A percentile compares a stretch with the other conserved stretches of the same genome.
Evolutionary conservation across 2,329 filamentous ascomycete genomes (phyloP).

Genomic region (Penicillium hesseltinei): DNA sequence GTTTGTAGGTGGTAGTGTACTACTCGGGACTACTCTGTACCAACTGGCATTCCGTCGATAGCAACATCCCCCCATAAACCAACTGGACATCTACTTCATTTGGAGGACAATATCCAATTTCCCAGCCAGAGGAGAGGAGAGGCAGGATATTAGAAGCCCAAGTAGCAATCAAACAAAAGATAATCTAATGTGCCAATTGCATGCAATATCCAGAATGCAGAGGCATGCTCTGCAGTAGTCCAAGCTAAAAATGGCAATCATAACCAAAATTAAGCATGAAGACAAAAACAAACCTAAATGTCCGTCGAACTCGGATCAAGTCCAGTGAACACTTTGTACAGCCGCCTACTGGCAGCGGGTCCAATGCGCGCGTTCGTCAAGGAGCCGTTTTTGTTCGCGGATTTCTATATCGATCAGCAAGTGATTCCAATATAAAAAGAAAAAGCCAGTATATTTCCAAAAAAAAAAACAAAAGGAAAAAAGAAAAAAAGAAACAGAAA

Average conservation of each 20-base stretch:
- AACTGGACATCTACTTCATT: not conserved
- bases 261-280: not conserved
- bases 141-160: not conserved
- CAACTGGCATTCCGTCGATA: not conserved
- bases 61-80: not conserved
- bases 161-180: not conserved
- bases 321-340: slow-evolving; percentile 52
- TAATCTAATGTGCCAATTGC: not conserved
- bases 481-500: not conserved
- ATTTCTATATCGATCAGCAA: slow-evolving; percentile 38
- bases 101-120: not conserved
- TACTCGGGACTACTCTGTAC: not conserved
- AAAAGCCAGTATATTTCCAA: not conserved
- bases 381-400: slow-evolving; percentile 48
- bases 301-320: slow-evolving; percentile 47
- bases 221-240: not conserved
- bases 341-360: slow-evolving; percentile 47
- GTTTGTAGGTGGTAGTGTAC: not conserved
- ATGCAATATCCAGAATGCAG: not conserved
- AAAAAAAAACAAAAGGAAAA: too few species aligned
- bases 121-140: not conserved
- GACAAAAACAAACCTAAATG: slow-evolving; percentile 26
- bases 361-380: slow-evolving; percentile 47
- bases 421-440: not conserved
- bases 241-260: not conserved